Base-by-base conservation (phyloP, 257 asterid genomes). In the Capsicum baccatum region DNA sequence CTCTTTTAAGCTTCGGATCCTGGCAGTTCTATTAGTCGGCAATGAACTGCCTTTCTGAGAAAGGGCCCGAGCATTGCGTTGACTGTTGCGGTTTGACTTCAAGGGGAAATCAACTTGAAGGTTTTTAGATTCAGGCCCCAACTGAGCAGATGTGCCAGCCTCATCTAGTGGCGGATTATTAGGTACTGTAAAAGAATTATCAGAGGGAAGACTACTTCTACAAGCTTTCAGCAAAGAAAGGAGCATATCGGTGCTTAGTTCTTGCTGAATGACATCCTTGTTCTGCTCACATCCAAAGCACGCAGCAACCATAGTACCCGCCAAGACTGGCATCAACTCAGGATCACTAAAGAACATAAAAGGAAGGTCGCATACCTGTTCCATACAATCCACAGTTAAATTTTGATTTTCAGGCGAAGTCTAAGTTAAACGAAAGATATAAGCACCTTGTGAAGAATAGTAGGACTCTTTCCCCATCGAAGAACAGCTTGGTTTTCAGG, bases 381-480 rank as follows among this genome's bases (percentile, higher is more conserved):
- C 69, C 88, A 21, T 37, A 33, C 55, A 62, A 66, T 68, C 19
- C 59, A 55, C 12, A 48, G 44, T 88, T 91, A 87, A 89, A 90
- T 71, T 84, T 85, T 80, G 26, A 9, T 78, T 13, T 57, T 17
- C 39, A 1, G 19, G 7, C 17, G 15, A 9, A 48, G 66, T 37
- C 44, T 37, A 80, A 80, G 13, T 8, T 4, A 6, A 26, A 52
- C 11, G 9, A 35, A 52, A 82, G 82, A 69, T 60, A 42, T 19
- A 83, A 86, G 82, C 80, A 94, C 99, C 97, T 96, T 96, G 90
- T 96, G 99, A 86, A 96, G 99, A 89, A 96, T 96, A 55, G 99
- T 93, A 66, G 98, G 99, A 88, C 98, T 92, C 93, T 96, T 96
- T 88, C 99, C 99, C 99, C 99, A 96, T 70, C 96, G 97, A 81